phyloP scores from a whole-genome alignment of 805 yeast species.

The Suhomyces sp. region DNA sequence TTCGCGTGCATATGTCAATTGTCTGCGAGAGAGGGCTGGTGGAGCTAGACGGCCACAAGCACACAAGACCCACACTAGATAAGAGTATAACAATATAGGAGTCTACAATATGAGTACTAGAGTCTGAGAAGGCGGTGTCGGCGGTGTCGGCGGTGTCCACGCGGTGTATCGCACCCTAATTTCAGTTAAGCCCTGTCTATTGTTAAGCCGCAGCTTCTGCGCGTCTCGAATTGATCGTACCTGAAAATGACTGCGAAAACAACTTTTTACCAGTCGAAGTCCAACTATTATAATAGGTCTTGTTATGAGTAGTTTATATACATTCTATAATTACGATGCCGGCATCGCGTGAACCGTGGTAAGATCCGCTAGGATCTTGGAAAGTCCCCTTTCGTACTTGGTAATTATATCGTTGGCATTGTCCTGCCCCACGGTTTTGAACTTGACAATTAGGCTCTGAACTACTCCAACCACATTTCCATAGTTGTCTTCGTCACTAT shows the following conservation, averaged over 20 bases:
- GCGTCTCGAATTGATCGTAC: not conserved
- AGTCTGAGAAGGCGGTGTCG: too few species aligned
- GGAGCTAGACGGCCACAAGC: too few species aligned
- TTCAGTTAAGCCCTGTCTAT: not conserved
- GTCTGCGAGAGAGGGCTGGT: not conserved
- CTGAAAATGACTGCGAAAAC: not conserved
- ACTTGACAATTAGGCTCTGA: slow-evolving; percentile 23
- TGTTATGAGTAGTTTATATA: not conserved
- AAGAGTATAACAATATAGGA: too few species aligned
- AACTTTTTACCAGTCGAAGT: too few species aligned
- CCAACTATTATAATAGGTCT: too few species aligned
- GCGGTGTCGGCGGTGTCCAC: too few species aligned
- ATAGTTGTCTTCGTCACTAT: slow-evolving; percentile 4
- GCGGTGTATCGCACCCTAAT: not conserved
- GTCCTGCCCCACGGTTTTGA: slow-evolving; percentile 25
- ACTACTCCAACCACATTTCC: slow-evolving; percentile 5
- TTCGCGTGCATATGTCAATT: not conserved
- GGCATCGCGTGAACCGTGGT: not conserved
- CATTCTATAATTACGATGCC: not conserved
- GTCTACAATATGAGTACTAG: too few species aligned
- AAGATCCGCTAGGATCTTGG: not conserved
- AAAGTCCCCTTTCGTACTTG: slow-evolving; percentile 26
- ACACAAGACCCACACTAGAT: too few species aligned
- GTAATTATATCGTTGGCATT: slow-evolving; percentile 29
- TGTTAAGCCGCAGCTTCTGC: not conserved